Evolutionary conservation across 2,329 filamentous ascomycete species (phyloP).

Genomic region (Ophiocordyceps sinensis): DNA sequence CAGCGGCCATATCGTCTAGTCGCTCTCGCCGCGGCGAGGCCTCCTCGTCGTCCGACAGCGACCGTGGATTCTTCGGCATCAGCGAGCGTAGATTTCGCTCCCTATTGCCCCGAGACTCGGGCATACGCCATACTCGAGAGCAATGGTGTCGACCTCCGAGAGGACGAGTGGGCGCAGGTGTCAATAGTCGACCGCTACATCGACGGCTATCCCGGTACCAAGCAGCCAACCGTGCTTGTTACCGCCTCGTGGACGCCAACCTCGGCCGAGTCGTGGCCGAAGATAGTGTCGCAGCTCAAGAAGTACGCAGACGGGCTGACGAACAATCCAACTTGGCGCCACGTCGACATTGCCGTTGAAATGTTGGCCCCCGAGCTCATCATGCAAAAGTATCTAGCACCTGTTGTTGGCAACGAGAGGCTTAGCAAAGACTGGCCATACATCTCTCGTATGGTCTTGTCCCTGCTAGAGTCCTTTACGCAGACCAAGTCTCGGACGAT

Average conservation of each 20-base stretch:
- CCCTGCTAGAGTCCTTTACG: not conserved
- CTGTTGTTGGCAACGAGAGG: no score
- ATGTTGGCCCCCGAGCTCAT: not conserved
- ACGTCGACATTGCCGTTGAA: not conserved
- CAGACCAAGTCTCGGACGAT: not conserved
- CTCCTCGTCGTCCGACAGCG: not conserved
- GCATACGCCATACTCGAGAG: not conserved
- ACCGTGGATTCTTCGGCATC: not conserved
- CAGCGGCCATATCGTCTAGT: no score
- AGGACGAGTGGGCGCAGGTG: no score
- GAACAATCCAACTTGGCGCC: not conserved
- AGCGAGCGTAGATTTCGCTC: not conserved
- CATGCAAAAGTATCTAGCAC: no score
- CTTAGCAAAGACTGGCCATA: not conserved
- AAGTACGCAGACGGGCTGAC: no score
- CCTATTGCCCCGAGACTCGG: no score
- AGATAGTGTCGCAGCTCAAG: no score
- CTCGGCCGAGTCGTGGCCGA: no score
- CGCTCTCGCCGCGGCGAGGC: no score
- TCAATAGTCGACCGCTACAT: not conserved
- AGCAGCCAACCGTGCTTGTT: not conserved
- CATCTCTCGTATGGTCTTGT: not conserved
- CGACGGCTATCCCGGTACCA: not conserved
- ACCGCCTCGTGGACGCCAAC: not conserved
- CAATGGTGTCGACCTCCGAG: not conserved